Conservation (phyloP, 2,329 filamentous ascomycete species). For the Aureobasidium zeae region DNA sequence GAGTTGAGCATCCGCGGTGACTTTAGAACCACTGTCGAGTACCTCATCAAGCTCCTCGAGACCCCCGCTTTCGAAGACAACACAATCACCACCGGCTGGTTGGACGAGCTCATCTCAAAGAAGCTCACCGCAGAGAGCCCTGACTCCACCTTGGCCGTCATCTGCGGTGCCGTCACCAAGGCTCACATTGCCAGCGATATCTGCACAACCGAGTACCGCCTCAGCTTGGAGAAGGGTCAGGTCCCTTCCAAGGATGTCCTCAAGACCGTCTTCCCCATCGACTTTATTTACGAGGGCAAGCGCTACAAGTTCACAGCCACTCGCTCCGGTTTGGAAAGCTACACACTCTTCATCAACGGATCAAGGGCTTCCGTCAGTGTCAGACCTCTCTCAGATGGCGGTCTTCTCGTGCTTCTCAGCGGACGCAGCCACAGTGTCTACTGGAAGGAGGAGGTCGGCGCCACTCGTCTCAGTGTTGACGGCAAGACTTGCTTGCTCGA, state of each 20-base stretch:
- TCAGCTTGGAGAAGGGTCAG: conserved; percentile 90
- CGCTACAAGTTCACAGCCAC: conserved; percentile 98
- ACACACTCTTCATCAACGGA: conserved; percentile 97
- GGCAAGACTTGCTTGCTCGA: conserved; percentile 97
- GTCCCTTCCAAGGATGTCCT: conserved; percentile 93
- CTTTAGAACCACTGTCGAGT: conserved; percentile 96
- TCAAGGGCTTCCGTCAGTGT: conserved; percentile 93
- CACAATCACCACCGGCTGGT: conserved; percentile 97
- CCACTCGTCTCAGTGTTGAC: conserved; percentile 90
- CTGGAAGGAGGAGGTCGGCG: conserved; percentile 98
- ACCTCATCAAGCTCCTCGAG: conserved; percentile 96
- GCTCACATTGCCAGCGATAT: conserved; percentile 89
- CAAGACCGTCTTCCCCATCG: conserved; percentile 93
- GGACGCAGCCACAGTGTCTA: conserved; percentile 97
- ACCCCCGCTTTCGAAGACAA: conserved; percentile 98
- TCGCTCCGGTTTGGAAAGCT: conserved; percentile 82
- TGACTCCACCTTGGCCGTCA: conserved; percentile 84
- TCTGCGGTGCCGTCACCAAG: conserved; percentile 90
- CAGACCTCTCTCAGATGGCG: conserved; percentile 84
- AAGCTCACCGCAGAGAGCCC: conserved; percentile 93
- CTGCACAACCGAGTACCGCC: conserved; percentile 77
- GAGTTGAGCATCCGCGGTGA: conserved; percentile 99
- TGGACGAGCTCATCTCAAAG: conserved; percentile 97
- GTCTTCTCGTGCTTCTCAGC: conserved; percentile 78
- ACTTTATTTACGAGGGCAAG: conserved; percentile 96